Conservation (phyloP, 202 grass and related monocot species). For the Zoysia matrella region DNA sequence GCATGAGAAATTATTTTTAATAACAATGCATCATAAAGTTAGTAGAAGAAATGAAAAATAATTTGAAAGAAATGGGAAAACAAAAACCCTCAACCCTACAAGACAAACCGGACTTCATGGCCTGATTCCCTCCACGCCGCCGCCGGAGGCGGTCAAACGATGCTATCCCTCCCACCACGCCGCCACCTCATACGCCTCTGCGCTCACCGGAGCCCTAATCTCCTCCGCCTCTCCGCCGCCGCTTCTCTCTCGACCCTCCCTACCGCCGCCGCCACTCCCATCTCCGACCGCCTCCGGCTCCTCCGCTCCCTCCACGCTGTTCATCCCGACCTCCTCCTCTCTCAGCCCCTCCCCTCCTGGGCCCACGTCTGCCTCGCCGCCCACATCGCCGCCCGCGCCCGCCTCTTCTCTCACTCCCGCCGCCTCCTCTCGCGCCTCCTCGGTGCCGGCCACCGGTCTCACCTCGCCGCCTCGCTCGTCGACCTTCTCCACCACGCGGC, state of each 20-base stretch:
- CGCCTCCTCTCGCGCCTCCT: slow-evolving; percentile 60
- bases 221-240: slow-evolving; percentile 7
- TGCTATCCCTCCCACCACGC: slow-evolving; percentile 50
- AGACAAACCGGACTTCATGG: slow-evolving; percentile 35
- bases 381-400: slow-evolving; percentile 59
- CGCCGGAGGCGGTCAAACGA: slow-evolving; percentile 64
- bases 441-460: slow-evolving; percentile 23
- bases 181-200: slow-evolving; percentile 25
- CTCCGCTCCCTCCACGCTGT: slow-evolving; percentile 51
- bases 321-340: slow-evolving; percentile 41
- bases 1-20: background rate
- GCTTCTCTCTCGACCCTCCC: slow-evolving; percentile 41
- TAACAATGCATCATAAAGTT: background rate
- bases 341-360: slow-evolving; percentile 57
- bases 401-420: slow-evolving; percentile 62
- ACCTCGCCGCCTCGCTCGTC: slow-evolving; percentile 54
- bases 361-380: slow-evolving; percentile 64
- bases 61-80: background rate
- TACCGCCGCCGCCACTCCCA: slow-evolving; percentile 30
- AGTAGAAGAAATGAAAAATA: background rate
- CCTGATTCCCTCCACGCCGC: slow-evolving; percentile 49
- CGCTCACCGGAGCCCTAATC: slow-evolving; percentile 36
- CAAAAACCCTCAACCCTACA: slow-evolving; percentile 70
- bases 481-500: slow-evolving; percentile 56
- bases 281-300: slow-evolving; percentile 46